Evolutionary conservation across 257 asterid genomes (phyloP).

Genomic region (Gentiana straminea): DNA sequence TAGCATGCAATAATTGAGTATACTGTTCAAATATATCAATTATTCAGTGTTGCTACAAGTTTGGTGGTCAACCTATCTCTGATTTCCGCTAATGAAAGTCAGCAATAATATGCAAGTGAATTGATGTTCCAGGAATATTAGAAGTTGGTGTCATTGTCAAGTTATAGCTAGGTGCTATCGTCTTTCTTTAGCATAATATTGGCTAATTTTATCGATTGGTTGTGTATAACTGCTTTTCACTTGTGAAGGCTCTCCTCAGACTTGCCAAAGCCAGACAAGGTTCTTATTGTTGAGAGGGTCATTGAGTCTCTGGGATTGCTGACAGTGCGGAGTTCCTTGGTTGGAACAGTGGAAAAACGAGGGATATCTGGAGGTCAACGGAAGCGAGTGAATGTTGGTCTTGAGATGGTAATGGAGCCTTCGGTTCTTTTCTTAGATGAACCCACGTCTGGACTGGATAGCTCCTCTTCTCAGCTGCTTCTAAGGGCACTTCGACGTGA

Average conservation of each 20-base stretch:
- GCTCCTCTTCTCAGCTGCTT: slow-evolving; percentile 91
- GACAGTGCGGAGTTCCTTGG: slow-evolving; percentile 64
- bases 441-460: slow-evolving; percentile 94
- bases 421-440: slow-evolving; percentile 84
- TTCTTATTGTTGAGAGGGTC: slow-evolving; percentile 77
- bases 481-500: slow-evolving; percentile 92
- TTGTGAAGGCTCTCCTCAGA: slow-evolving; percentile 62
- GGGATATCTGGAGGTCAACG: slow-evolving; percentile 98
- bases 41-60: too few relatives aligned
- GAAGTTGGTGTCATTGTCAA: too few relatives aligned
- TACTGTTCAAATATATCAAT: too few relatives aligned
- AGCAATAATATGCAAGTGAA: too few relatives aligned
- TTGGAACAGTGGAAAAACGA: slow-evolving; percentile 87
- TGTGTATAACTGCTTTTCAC: slow-evolving; percentile 14
- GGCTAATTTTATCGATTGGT: not conserved
- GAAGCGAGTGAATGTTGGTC: slow-evolving; percentile 89
- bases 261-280: slow-evolving; percentile 72
- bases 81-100: too few relatives aligned
- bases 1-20: too few relatives aligned
- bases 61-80: too few relatives aligned
- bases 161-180: too few relatives aligned
- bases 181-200: too few relatives aligned
- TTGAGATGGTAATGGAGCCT: slow-evolving; percentile 96
- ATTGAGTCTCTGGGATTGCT: slow-evolving; percentile 79
- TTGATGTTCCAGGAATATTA: too few relatives aligned